phyloP scores from a whole-genome alignment of 306 rosid species.

The Quercus engelmannii region DNA sequence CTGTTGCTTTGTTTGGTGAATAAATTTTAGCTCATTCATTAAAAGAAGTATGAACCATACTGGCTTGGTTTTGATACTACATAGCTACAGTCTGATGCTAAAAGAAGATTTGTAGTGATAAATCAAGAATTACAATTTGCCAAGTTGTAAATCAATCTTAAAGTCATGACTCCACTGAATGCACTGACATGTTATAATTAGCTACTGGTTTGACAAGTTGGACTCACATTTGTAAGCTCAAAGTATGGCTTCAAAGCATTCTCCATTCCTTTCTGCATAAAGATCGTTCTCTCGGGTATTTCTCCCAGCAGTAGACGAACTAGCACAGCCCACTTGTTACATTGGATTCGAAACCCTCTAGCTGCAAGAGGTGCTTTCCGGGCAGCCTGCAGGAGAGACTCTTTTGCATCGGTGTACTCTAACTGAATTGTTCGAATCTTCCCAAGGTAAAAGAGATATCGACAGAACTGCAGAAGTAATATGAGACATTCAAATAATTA shows the following conservation, averaged over 20 bases:
- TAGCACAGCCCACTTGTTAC: constrained; percentile 98
- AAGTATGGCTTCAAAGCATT: constrained; percentile 90
- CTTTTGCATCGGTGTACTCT: constrained; percentile 99
- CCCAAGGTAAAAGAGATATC: constrained; percentile 92
- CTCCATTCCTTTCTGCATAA: constrained; percentile 95
- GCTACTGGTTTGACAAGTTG: neutral
- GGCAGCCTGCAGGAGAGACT: constrained; percentile 95
- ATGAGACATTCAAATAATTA: constrained; percentile 4
- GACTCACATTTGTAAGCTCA: constrained; percentile 93
- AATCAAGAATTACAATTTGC: no score
- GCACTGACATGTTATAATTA: neutral
- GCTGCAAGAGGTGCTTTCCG: constrained; percentile 95
- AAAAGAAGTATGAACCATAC: no score
- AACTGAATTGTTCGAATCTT: constrained; percentile 93
- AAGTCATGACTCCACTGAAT: no score
- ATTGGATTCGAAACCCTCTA: constrained; percentile 89
- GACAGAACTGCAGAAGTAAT: constrained; percentile 62
- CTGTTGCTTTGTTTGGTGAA: no score
- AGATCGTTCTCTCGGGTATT: constrained; percentile 96
- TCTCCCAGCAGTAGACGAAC: constrained; percentile 93
- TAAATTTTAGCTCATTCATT: no score
- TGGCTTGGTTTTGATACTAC: no score
- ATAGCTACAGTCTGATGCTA: no score
- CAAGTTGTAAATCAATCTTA: neutral
- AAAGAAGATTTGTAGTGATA: no score